Conservation (phyloP, 257 asterid species). For the Petunia axillaris region DNA sequence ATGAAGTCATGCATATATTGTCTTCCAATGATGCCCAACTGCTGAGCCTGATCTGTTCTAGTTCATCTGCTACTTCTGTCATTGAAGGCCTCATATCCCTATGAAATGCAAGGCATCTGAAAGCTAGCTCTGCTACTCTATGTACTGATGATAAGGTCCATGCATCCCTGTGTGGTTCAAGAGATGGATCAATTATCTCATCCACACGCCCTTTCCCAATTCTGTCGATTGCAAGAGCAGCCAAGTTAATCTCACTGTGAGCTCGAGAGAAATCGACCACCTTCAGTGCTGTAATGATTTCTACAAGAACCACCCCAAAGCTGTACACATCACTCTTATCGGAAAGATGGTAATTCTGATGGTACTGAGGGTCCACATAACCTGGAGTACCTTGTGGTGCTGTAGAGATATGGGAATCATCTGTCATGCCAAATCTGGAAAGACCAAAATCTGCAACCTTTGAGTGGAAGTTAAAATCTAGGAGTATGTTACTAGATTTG, state of each 20-base stretch:
- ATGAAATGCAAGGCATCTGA: conserved; percentile 89
- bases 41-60: conserved; percentile 79
- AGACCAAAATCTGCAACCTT: conserved; percentile 95
- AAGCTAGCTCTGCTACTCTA: conserved; percentile 86
- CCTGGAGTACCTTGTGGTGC: conserved; percentile 99
- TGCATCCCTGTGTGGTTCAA: conserved; percentile 86
- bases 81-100: conserved; percentile 92
- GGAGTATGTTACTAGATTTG: conserved; percentile 81
- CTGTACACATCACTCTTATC: conserved; percentile 97
- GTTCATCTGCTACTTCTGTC: conserved; percentile 93
- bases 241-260: conserved; percentile 77
- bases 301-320: conserved; percentile 95
- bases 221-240: conserved; percentile 81
- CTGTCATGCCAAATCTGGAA: conserved; percentile 84
- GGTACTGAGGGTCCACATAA: conserved; percentile 91
- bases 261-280: conserved; percentile 89
- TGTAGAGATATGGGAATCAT: conserved; percentile 90
- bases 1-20: conserved; percentile 50
- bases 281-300: conserved; percentile 75
- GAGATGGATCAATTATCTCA: conserved; percentile 76
- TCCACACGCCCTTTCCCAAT: conserved; percentile 84
- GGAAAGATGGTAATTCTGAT: conserved; percentile 91
- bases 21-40: conserved; percentile 83
- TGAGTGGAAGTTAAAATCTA: conserved; percentile 71
- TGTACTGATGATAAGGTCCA: conserved; percentile 88